Conservation (phyloP, 768 basidiomycete genomes). For the Amanita fuliginea region DNA sequence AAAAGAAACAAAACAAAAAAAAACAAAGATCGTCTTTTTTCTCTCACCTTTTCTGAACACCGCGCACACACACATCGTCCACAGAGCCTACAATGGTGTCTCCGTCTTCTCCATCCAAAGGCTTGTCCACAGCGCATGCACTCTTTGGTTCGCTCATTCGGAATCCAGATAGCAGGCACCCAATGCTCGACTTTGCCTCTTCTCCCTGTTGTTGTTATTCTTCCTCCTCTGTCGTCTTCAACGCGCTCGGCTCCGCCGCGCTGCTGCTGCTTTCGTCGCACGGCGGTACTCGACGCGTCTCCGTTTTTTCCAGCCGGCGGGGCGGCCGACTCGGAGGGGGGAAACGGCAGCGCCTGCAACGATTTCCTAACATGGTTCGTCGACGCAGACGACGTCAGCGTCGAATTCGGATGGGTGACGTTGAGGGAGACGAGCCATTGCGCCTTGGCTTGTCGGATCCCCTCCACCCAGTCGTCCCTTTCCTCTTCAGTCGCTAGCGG, state of each 20-base stretch:
- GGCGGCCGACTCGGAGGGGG: constrained; percentile 35
- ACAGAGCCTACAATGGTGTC: constrained; percentile 84
- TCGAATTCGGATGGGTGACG: constrained; percentile 67
- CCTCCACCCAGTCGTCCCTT: constrained; percentile 53
- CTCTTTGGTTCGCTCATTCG: constrained; percentile 68
- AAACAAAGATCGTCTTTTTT: constrained; percentile 3
- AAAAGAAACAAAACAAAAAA: not conserved
- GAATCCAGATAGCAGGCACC: constrained; percentile 89
- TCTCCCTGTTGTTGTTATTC: too few relatives aligned
- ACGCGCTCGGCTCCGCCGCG: too few relatives aligned
- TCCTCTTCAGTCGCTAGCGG: constrained; percentile 49
- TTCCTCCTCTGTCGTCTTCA: too few relatives aligned
- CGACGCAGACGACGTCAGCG: constrained; percentile 67
- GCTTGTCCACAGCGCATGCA: constrained; percentile 78
- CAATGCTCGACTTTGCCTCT: constrained; percentile 64
- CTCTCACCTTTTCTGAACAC: constrained; percentile 72
- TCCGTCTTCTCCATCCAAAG: constrained; percentile 70
- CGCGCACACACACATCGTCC: constrained; percentile 77
- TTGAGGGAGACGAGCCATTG: constrained; percentile 63
- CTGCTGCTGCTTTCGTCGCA: too few relatives aligned
- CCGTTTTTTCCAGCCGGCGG: constrained; percentile 1
- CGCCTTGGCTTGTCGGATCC: constrained; percentile 60
- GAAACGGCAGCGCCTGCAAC: constrained; percentile 63
- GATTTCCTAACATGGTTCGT: constrained; percentile 66
- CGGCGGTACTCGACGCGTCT: not conserved